Evolutionary conservation across 1,284 basidiomycete genomes (phyloP), one percentile per base, ranked within the genome.

Genomic region (Porodaedalea pini): DNA sequence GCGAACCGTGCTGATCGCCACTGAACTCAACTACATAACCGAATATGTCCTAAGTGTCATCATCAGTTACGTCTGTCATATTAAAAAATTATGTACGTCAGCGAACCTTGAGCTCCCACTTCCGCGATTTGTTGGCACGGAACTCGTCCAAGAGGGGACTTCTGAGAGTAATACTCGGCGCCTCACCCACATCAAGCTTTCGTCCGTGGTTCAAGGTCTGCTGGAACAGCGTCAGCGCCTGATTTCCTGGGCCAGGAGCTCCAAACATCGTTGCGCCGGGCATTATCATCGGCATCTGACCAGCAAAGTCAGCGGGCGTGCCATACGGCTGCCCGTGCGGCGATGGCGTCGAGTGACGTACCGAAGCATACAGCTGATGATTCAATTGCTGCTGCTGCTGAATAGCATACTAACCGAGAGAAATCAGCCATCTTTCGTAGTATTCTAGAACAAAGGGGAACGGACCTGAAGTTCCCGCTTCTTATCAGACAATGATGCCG

Each of bases 21-120:
- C 92, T 90, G 70, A 99, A 98, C 70, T 98, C 97, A 54, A 92
- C 88, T 51, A 98, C 75, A 71, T 90, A 83, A 13, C 92, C 93
- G 53, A 80, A 80, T 65, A 99, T 89, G 66, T 97, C 94, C 88
- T 92, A 70, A 29, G 64, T 23, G 19, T 43, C 23, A 54, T 52
- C 45, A 57, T 63, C 57, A 66, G 60, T 70, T 70, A 59, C 52
- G 51, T 53, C 19, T 34, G 37, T 52, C 25, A 60, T n/a, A 7
- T 48, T 40, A 51, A 27, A 21, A n/a, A 49, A 49, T 17, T 23
- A 53, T 45, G 7, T 25, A 39, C 55, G 52, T 54, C 54, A 47
- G 63, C 74, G 56, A 65, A 94, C 94, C 69, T 78, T 75, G 10
- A 96, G 74, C 62, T 90, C 86, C 92, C 92, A 95, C 64, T 83